These are phyloP conservation scores for Aureococcus anophagefferens DNA, from an alignment of 108 stramenopile species.

Conservation along the genomic window DNA sequence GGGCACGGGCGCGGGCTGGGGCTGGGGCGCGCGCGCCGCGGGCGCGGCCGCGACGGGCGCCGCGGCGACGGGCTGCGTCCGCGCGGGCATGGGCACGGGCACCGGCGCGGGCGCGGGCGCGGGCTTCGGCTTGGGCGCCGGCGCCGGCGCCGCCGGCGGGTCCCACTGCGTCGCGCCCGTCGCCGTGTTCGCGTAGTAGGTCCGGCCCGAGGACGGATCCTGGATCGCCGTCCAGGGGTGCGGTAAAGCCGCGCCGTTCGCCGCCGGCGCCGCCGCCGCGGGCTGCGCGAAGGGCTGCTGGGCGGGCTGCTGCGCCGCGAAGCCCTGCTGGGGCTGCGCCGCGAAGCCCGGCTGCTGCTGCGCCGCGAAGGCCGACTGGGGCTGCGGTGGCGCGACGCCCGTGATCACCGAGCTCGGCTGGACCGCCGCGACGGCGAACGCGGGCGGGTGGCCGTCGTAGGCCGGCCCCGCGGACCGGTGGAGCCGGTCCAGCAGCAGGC, in stretches of 20 bases:
- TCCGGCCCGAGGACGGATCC: conserved; percentile 61
- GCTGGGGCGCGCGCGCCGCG: too few relatives aligned
- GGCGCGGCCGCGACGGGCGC: too few relatives aligned
- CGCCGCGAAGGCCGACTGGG: neutral
- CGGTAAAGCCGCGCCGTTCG: conserved; percentile 34
- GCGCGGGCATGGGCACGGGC: neutral
- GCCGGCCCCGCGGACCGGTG: conserved; percentile 56
- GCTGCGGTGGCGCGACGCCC: conserved; percentile 4
- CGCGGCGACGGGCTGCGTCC: too few relatives aligned
- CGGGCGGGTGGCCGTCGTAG: conserved; percentile 52
- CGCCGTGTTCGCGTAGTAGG: conserved; percentile 70
- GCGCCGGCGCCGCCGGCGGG: conserved; percentile 26
- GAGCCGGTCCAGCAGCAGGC: conserved; percentile 57
- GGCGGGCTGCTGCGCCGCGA: conserved; percentile 11
- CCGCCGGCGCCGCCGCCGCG: conserved; percentile 6
- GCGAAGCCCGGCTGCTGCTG: conserved; percentile 27
- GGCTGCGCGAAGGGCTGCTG: conserved; percentile 8
- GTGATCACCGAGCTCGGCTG: conserved; percentile 20
- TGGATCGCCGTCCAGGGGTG: conserved; percentile 64
- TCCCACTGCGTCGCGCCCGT: conserved; percentile 78
- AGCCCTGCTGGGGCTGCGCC: conserved; percentile 35
- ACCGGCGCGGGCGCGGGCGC: neutral
- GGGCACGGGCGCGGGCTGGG: too few relatives aligned
- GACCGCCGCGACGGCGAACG: conserved; percentile 52
- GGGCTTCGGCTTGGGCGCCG: neutral